A percentile compares a stretch with the other conserved stretches of the same genome.
These are phyloP conservation scores for Solanum neorickii DNA, from an alignment of 257 asterid species.

Conservation along the genomic window DNA sequence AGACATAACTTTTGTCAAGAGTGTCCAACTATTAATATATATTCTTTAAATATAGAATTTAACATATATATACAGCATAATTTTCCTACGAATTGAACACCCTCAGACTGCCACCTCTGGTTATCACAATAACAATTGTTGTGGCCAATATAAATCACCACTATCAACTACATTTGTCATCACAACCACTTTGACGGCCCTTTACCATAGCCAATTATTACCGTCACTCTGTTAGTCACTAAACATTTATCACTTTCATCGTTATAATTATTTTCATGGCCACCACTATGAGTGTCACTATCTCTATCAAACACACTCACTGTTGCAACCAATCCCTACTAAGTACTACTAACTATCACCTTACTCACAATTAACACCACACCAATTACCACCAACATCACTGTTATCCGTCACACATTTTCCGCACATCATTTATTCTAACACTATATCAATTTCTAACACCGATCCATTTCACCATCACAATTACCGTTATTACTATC, in stretches of 20 bases:
- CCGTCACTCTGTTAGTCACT: neutral
- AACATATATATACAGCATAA: neutral
- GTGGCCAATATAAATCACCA: neutral
- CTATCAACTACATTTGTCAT: neutral
- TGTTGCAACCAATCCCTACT: neutral
- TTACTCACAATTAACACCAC: too few relatives aligned
- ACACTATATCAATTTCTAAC: too few relatives aligned
- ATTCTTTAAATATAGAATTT: too few relatives aligned
- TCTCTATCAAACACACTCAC: too few relatives aligned
- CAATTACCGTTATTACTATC: accelerated
- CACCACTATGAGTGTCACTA: neutral
- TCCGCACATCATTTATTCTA: neutral
- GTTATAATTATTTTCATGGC: too few relatives aligned
- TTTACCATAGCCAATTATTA: neutral
- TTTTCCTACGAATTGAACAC: neutral
- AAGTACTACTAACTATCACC: neutral
- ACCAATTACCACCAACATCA: neutral
- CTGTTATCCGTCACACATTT: too few relatives aligned
- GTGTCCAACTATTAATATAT: too few relatives aligned
- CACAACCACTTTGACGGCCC: neutral
- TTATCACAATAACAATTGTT: neutral
- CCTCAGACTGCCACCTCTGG: neutral
- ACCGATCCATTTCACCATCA: neutral
- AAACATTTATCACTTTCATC: neutral
- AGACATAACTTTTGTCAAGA: neutral